Conservation (phyloP, 805 yeast genomes). For the Wickerhamomyces rabaulensis region DNA sequence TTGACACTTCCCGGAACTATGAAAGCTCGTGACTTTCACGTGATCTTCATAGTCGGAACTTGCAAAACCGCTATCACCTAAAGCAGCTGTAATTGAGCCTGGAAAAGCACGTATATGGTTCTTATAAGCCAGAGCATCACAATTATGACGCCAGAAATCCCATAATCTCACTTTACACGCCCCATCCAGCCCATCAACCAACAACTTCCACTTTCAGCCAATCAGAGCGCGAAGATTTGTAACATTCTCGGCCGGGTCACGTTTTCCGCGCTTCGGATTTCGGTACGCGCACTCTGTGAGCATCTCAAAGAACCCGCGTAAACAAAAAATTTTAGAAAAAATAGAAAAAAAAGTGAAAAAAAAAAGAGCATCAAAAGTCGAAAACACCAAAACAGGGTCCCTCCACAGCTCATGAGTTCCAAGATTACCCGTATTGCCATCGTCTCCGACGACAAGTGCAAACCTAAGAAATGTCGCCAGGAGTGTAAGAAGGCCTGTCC, state of each 20-base stretch:
- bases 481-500: slow-evolving; percentile 98
- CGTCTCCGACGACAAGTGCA: slow-evolving; percentile 90
- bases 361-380: background rate
- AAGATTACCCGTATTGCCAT: slow-evolving; percentile 81
- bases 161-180: no score
- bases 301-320: background rate
- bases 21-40: no score
- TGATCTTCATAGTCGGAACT: no score
- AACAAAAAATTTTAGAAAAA: background rate
- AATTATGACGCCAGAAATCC: no score
- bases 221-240: background rate
- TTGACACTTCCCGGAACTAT: no score
- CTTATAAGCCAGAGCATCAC: no score
- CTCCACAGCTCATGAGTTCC: background rate
- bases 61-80: no score
- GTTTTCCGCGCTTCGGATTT: background rate
- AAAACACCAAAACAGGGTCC: background rate
- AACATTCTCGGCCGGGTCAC: background rate
- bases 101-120: no score
- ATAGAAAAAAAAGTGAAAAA: background rate
- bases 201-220: background rate
- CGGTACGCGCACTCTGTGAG: background rate
- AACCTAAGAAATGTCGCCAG: slow-evolving; percentile 97
- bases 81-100: no score
- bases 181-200: no score